These are phyloP conservation scores for Cyberlindnera misumaiensis DNA, from an alignment of 805 yeast species.

Conservation along the genomic window DNA sequence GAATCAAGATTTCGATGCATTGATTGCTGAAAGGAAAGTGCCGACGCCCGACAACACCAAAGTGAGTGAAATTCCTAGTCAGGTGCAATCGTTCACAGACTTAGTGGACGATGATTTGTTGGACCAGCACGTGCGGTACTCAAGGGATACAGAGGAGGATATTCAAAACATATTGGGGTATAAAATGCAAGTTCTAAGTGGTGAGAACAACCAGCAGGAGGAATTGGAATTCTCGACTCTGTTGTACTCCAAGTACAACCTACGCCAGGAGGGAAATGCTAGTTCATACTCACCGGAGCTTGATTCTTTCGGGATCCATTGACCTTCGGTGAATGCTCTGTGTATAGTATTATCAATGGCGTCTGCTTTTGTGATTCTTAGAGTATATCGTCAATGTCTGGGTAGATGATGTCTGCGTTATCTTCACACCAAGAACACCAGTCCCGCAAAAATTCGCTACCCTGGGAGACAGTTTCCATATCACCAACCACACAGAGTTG, in stretches of 20 bases:
- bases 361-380: neutral
- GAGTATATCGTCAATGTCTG: slow-evolving; percentile 39
- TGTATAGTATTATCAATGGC: neutral
- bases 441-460: slow-evolving; percentile 41
- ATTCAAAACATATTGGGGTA: neutral
- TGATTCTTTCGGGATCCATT: slow-evolving; percentile 1
- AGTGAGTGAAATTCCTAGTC: no score
- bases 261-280: slow-evolving; percentile 2
- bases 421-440: slow-evolving; percentile 74
- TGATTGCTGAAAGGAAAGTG: neutral
- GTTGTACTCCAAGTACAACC: slow-evolving; percentile 11
- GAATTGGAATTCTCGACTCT: slow-evolving; percentile 6
- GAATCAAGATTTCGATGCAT: neutral
- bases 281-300: slow-evolving; percentile 1
- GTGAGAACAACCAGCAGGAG: neutral
- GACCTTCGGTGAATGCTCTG: neutral
- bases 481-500: slow-evolving; percentile 87
- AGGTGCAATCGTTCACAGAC: neutral
- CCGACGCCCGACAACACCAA: neutral
- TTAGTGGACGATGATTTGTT: neutral
- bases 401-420: slow-evolving; percentile 50
- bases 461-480: slow-evolving; percentile 51
- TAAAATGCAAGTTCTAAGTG: neutral
- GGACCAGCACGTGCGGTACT: neutral
- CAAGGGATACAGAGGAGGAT: neutral